These are phyloP conservation scores for Cercophora newfieldiana DNA, from an alignment of 495 filamentous ascomycete species.

Conservation along the genomic window DNA sequence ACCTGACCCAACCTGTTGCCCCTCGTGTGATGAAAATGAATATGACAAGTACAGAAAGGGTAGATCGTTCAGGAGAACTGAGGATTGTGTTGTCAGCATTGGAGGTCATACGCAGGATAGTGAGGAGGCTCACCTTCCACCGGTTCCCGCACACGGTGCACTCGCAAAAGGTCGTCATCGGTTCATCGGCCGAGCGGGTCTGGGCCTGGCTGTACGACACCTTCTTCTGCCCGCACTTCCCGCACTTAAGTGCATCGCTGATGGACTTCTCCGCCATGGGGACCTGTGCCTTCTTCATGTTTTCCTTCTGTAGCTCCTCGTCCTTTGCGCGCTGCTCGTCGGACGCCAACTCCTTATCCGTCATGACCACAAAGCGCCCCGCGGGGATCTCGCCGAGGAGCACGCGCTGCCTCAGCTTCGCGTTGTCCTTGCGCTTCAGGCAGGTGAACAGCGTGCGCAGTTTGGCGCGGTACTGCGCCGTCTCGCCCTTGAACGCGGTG, in stretches of 20 bases:
- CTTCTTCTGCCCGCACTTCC: slow-evolving; percentile 86
- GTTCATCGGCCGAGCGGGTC: slow-evolving; percentile 90
- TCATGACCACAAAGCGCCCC: slow-evolving; percentile 68
- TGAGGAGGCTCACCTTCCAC: slow-evolving; percentile 61
- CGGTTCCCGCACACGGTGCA: slow-evolving; percentile 73
- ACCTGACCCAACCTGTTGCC: background rate
- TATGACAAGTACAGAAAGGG: background rate
- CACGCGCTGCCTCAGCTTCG: slow-evolving; percentile 70
- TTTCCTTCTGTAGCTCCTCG: slow-evolving; percentile 73
- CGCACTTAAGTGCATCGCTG: slow-evolving; percentile 80
- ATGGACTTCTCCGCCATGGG: slow-evolving; percentile 86
- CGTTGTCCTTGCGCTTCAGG: slow-evolving; percentile 88
- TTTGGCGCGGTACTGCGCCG: slow-evolving; percentile 73
- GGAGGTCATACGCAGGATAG: background rate
- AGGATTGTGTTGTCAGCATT: background rate
- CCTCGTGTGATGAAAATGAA: too few relatives aligned
- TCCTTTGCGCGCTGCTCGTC: slow-evolving; percentile 80
- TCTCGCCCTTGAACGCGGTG: slow-evolving; percentile 63
- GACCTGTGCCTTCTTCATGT: slow-evolving; percentile 93
- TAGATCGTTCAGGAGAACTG: slow-evolving; percentile 5
- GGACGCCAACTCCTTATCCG: slow-evolving; percentile 47
- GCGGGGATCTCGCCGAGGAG: slow-evolving; percentile 69
- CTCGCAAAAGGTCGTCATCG: slow-evolving; percentile 82
- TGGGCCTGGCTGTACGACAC: slow-evolving; percentile 95
- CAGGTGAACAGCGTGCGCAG: slow-evolving; percentile 90